Conservation (phyloP, 1,284 basidiomycete genomes). For the Cronartium ribicola region DNA sequence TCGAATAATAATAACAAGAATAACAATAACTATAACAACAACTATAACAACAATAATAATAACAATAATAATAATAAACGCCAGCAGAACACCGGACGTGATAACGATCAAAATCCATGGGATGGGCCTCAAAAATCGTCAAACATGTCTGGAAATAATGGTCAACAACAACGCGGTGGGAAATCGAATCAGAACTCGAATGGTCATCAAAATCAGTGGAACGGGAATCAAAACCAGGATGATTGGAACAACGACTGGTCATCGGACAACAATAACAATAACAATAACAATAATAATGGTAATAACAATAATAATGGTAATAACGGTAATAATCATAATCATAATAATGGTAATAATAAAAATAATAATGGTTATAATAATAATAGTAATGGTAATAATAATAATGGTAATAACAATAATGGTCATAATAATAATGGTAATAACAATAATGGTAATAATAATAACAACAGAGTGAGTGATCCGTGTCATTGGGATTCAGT, state of each 20-base stretch:
- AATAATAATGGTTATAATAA: no score
- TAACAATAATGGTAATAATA: no score
- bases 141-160: neutral
- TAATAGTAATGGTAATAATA: no score
- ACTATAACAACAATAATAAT: neutral
- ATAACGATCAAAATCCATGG: neutral
- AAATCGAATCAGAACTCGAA: conserved; percentile 6
- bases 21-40: neutral
- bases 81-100: conserved; percentile 1
- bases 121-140: neutral
- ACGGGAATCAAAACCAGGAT: no score
- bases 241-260: no score
- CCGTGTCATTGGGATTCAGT: no score
- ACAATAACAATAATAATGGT: neutral
- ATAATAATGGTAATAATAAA: no score
- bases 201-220: neutral
- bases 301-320: neutral
- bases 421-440: no score
- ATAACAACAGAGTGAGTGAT: no score
- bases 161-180: neutral
- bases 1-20: neutral
- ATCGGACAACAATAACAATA: neutral
- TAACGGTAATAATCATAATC: no score
- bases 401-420: no score
- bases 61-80: neutral